A percentile compares a stretch with the other conserved stretches of the same genome.
Evolutionary conservation across 345 rosid species (phyloP).

Genomic region (Brassica napus): Da-Ae NC_063436.1:20777501-20778000

Average conservation of each 20-base stretch:
- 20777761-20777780: not conserved
- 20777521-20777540: conserved; percentile 75
- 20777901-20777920: not conserved
- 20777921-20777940: not conserved
- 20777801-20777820: too few species aligned
- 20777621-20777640: not conserved
- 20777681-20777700: not conserved
- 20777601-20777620: not conserved
- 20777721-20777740: not conserved
- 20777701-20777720: not conserved
- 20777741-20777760: not conserved
- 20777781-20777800: not conserved
- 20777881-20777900: not conserved
- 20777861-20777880: not conserved
- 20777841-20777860: not conserved
- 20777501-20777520: conserved; percentile 63
- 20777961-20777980: not conserved
- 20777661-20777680: conserved; percentile 10
- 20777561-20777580: conserved; percentile 69
- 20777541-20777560: conserved; percentile 80
- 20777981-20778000: too few species aligned
- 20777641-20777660: not conserved
- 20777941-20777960: not conserved
- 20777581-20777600: conserved; percentile 50
- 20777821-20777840: too few species aligned